Conservation (phyloP, 257 asterid species). For the Ilex aquifolium region DNA sequence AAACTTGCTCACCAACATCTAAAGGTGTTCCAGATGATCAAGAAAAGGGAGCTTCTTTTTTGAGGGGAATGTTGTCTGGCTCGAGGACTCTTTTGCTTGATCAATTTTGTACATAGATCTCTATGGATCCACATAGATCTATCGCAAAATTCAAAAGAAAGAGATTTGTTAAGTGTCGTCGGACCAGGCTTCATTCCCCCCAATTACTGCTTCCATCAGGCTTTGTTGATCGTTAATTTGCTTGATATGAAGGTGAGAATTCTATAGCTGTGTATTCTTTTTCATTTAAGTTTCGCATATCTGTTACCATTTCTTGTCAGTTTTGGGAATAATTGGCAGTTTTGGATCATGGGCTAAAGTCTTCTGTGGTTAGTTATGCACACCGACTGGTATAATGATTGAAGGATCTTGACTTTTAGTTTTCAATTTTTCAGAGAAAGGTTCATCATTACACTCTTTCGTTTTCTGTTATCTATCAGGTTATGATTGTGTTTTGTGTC, state of each 20-base stretch:
- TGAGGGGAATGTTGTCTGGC: constrained; percentile 46
- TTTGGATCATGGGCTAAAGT: too few species aligned
- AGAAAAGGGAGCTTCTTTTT: constrained; percentile 7
- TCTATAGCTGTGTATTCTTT: neutral
- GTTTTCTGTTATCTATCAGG: constrained; percentile 15
- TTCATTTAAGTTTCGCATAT: too few species aligned
- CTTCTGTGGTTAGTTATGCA: neutral
- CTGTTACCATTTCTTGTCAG: neutral
- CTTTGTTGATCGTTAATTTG: neutral
- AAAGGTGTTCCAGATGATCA: neutral
- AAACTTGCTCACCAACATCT: neutral
- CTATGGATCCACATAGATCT: neutral
- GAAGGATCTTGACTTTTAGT: constrained; percentile 36
- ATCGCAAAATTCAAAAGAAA: too few species aligned
- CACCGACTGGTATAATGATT: constrained; percentile 38
- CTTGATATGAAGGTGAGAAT: neutral
- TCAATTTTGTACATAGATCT: constrained; percentile 11
- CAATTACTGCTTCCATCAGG: constrained; percentile 8
- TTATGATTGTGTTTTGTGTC: constrained; percentile 29
- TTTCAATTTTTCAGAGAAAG: neutral
- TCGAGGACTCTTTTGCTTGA: constrained; percentile 28
- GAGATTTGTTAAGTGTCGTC: constrained; percentile 6
- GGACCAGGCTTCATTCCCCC: constrained; percentile 40
- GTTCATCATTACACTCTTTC: constrained; percentile 30
- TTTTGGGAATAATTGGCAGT: neutral